Base-by-base conservation (phyloP, 2,329 filamentous ascomycete species). In the Pleurostoma richardsiae region DNA sequence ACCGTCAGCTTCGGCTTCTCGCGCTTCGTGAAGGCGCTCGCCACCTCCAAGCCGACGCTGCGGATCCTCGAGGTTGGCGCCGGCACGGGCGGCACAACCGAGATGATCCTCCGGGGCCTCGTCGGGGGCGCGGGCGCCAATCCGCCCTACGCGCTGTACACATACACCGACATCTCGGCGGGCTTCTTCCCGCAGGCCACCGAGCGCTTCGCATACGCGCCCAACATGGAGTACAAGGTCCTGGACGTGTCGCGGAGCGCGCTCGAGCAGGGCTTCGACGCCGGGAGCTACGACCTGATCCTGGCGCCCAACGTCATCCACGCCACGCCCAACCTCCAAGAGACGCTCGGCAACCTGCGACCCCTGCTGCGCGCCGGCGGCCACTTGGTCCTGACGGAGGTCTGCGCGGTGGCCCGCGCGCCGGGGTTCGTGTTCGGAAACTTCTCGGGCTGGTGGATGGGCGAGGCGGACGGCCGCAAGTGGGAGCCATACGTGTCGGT, bases 1-100 rank as follows among this genome's bases (percentile, higher is more conserved):
- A 27, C 39, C 6, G 10, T 48, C 29, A 33, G 39, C n/a, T 50
- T 48, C n/a, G 45, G 40, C 27, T 48, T 29, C 6, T 28, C 28
- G 4, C 10, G 30, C 27, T 41, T 46, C 33, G 31, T 47, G 33
- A 47, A 43, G 10, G 29, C 39, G 28, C 30, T 29, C 4, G 42
- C 29, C 4, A 41, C 39, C 29, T 27, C 28, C 5, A 38, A 42
- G 28, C 46, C 46, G 4, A 30, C 26, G 26, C 42, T 44, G 4
- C 38, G 42, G 7, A 61, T 75, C 29, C 50, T 77, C 4, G 62
- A 65, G 51, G 59, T 72, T 4, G 71, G 72, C 10, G 70, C 62
- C 4, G 71, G 72, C 0, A 72, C 67, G 0, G 72, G 70, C 1
- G 63, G 63, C 3, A 60, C 68, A 0, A 74, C 72, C 0, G 53